Evolutionary conservation across 306 rosid genomes (phyloP).

Genomic region (Cicer bijugum): DNA sequence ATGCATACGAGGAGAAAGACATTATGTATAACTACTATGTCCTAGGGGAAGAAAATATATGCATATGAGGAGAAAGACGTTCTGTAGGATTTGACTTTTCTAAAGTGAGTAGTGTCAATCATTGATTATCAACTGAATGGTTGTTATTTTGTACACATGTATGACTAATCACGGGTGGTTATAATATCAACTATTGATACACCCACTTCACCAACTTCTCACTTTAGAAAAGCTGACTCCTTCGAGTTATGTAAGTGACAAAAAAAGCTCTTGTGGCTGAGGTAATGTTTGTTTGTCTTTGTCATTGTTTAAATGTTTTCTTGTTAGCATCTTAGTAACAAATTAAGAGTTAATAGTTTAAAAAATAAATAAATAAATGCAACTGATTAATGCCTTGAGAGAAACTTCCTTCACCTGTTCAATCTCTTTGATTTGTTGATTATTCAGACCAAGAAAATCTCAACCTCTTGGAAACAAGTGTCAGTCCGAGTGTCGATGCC

Average conservation of each 20-base stretch:
- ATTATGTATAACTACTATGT: too few species aligned
- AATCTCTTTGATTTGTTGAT: constrained; percentile 11
- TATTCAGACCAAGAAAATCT: neutral
- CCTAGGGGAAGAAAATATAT: too few species aligned
- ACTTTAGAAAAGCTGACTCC: constrained; percentile 61
- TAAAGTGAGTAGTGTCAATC: too few species aligned
- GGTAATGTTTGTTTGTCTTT: constrained; percentile 56
- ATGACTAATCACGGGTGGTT: too few species aligned
- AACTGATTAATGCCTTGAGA: constrained; percentile 16
- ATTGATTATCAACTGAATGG: too few species aligned
- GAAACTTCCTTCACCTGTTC: constrained; percentile 14
- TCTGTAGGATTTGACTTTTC: too few species aligned
- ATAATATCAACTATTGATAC: too few species aligned
- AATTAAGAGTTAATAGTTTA: neutral
- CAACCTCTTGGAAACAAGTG: neutral
- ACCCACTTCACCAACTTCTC: too few species aligned
- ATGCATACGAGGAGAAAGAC: too few species aligned
- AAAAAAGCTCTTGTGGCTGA: constrained; percentile 72
- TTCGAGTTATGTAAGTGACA: constrained; percentile 70
- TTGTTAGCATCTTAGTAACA: constrained; percentile 3
- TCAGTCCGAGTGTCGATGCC: neutral
- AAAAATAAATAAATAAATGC: neutral
- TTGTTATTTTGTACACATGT: too few species aligned
- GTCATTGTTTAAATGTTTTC: constrained; percentile 19
- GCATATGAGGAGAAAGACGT: too few species aligned